Base-by-base conservation (phyloP, 805 yeast genomes). In the Kodamaea laetipori region DNA sequence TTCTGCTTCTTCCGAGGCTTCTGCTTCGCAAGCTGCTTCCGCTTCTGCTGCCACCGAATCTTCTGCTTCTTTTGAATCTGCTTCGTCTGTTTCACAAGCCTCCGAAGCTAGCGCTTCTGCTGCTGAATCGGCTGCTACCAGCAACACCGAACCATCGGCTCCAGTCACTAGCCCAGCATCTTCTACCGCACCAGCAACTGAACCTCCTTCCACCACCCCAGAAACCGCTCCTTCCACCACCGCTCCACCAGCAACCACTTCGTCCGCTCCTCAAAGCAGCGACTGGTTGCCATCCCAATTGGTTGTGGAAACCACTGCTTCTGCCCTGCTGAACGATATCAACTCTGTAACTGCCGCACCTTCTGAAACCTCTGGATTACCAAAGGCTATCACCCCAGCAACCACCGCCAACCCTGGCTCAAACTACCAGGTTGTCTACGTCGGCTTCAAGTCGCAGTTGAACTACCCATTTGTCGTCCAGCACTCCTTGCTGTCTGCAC, bases 401-500 rank as follows among this genome's bases (percentile, higher is more conserved):
- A 65, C 69, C 6, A 74, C 81, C 9, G 60, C 66, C 39, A 21
- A 71, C 11, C 74, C 76, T 23, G 78, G 77, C 44, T 48, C 47
- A 16, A 56, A 68, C 48, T 77, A 78, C 56, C 69, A 74, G 39
- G 63, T 81, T 44, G 78, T 90, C 41, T 81, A 85, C 37, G 68
- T 90, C 58, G 96, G 95, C 4, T 92, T 92, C 73, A 81, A 82
- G 55, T 66, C 80, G 45, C 78, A 83, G 3, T 78, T 90, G 64
- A 90, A 89, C 64, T 92, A 90, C 65, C 87, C 88, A 38, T 88
- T 86, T 60, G 87, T 88, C 46, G 95, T 84, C 33, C 66, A 74
- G 45, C 79, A 83, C 60, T 76, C 92, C 1, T 65, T 84, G 39
- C 75, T 94, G 2, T 85, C 90, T 10, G 94, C 96, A 3, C 95